phyloP scores from a whole-genome alignment of 78 protist species.

The Bigelowiella natans region DNA sequence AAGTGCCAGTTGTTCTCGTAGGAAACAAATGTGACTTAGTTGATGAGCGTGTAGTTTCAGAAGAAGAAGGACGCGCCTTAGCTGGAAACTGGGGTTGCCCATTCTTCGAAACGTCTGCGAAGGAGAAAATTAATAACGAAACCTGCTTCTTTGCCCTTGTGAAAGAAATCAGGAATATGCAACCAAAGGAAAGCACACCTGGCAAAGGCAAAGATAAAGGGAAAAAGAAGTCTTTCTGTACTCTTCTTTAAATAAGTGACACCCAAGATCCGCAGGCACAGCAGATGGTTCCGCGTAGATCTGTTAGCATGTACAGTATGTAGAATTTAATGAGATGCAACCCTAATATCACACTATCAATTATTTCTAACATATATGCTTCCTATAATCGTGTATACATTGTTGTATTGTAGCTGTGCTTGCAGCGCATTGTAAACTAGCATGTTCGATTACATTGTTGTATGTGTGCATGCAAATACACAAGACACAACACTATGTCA shows the following conservation, averaged over 20 bases:
- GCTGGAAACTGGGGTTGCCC: not conserved
- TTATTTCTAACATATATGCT: too few relatives aligned
- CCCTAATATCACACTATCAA: too few relatives aligned
- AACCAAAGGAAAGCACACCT: not conserved
- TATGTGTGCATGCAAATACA: too few relatives aligned
- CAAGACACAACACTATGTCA: too few relatives aligned
- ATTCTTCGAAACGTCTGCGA: slow-evolving; percentile 16
- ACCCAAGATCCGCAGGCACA: too few relatives aligned
- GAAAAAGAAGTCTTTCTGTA: not conserved
- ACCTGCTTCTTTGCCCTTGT: not conserved
- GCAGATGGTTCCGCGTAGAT: too few relatives aligned
- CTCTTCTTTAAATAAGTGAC: not conserved
- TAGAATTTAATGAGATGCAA: too few relatives aligned
- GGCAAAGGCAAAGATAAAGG: not conserved
- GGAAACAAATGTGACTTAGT: slow-evolving; percentile 3
- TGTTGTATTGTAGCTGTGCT: too few relatives aligned
- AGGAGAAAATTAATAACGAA: slow-evolving; percentile 11
- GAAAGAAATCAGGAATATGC: not conserved
- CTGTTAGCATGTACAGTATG: too few relatives aligned
- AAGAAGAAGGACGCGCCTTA: not conserved
- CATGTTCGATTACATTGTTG: too few relatives aligned
- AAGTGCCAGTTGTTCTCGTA: slow-evolving; percentile 7
- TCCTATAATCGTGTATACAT: too few relatives aligned
- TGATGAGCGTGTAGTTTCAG: not conserved
- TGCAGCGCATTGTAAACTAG: too few relatives aligned